Evolutionary conservation across 2,329 filamentous ascomycete genomes (phyloP).

Genomic region (Cladosporium sp.): DNA sequence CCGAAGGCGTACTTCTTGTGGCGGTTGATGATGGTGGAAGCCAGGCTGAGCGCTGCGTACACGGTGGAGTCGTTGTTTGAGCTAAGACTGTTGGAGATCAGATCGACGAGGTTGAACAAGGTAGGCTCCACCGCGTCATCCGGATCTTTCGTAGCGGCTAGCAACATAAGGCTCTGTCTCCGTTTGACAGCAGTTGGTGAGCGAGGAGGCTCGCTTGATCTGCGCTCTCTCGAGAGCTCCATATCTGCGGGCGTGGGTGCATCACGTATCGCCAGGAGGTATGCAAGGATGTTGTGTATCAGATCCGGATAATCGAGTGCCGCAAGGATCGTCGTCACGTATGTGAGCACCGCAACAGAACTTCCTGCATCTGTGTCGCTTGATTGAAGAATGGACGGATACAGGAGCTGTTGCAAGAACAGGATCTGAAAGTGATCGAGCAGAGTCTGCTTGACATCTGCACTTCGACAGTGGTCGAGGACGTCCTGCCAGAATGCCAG

Average conservation of each 20-base stretch:
- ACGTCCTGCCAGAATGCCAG: conserved; percentile 98
- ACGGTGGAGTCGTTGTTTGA: conserved; percentile 86
- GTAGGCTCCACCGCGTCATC: conserved; percentile 73
- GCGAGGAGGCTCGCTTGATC: conserved; percentile 13
- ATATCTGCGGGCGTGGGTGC: conserved; percentile 18
- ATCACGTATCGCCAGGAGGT: conserved; percentile 76
- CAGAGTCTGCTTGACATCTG: conserved; percentile 85
- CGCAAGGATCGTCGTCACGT: conserved; percentile 83
- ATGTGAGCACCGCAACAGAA: conserved; percentile 90
- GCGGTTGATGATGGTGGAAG: conserved; percentile 77
- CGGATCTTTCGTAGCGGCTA: conserved; percentile 70
- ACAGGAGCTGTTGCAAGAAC: conserved; percentile 91
- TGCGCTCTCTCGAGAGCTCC: conserved; percentile 1
- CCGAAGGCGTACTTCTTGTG: conserved; percentile 82
- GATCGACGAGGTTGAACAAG: conserved; percentile 87
- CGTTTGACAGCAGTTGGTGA: conserved; percentile 64
- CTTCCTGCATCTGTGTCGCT: conserved; percentile 96
- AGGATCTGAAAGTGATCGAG: conserved; percentile 96
- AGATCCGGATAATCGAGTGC: conserved; percentile 89
- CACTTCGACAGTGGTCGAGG: conserved; percentile 85
- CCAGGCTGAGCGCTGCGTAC: conserved; percentile 77
- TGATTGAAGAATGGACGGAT: conserved; percentile 91
- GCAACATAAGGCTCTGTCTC: conserved; percentile 81
- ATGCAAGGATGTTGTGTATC: conserved; percentile 87
- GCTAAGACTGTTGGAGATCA: conserved; percentile 76